Evolutionary conservation across 2,329 filamentous ascomycete species (phyloP).

Genomic region (Ophiocordyceps australis): DNA sequence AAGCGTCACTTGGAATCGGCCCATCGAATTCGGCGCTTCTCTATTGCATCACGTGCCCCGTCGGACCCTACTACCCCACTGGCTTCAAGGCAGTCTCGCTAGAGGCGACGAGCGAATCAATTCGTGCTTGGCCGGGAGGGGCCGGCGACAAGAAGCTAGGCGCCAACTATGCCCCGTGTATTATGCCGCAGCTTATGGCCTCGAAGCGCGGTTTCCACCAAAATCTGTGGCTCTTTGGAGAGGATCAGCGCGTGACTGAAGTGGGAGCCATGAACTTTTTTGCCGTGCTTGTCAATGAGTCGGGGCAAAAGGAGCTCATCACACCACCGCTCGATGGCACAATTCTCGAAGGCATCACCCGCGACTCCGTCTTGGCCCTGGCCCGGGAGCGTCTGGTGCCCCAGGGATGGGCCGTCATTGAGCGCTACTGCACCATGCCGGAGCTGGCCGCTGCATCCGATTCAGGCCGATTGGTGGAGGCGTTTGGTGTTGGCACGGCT

Average conservation of each 20-base stretch:
- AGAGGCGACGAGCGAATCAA: conserved; percentile 91
- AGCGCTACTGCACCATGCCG: conserved; percentile 84
- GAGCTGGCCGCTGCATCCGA: conserved; percentile 66
- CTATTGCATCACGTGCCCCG: conserved; percentile 88
- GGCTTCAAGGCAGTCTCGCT: conserved; percentile 95
- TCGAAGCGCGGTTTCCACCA: conserved; percentile 88
- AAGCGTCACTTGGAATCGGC: conserved; percentile 80
- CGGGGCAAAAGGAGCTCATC: conserved; percentile 77
- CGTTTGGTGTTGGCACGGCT: conserved; percentile 86
- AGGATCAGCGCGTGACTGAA: conserved; percentile 91
- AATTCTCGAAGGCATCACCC: conserved; percentile 85
- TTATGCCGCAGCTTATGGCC: conserved; percentile 87
- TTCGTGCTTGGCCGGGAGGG: conserved; percentile 93
- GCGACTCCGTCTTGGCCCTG: conserved; percentile 76
- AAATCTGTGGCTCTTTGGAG: conserved; percentile 93
- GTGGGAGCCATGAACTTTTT: conserved; percentile 99
- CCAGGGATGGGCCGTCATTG: conserved; percentile 73
- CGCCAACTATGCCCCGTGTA: conserved; percentile 98
- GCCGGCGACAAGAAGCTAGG: conserved; percentile 97
- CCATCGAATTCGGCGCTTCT: conserved; percentile 84
- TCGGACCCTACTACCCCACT: conserved; percentile 94
- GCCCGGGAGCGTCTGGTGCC: conserved; percentile 68
- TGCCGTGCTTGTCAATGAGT: conserved; percentile 65
- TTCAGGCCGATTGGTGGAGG: conserved; percentile 78
- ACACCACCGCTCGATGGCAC: conserved; percentile 95